Base-by-base conservation (phyloP, 805 yeast species). In the Yarrowia bubula region DNA sequence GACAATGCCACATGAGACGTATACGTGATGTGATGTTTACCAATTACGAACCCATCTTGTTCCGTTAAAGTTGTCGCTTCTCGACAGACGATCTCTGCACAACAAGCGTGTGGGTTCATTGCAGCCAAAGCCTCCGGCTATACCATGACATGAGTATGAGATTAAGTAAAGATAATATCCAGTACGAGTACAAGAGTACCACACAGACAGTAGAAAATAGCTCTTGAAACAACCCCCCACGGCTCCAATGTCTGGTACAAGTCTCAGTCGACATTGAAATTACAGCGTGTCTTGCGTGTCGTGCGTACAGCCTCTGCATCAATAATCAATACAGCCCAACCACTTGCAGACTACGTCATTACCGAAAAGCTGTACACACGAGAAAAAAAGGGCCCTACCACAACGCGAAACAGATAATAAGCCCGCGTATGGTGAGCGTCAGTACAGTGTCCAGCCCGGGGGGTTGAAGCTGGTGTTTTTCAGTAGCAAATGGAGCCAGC, bases 11-110 rank as follows among this genome's bases (percentile, higher is more conserved):
- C 28, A 22, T 5, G 28, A 22, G 3, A 22, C 28, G 5, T 22
- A 22, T 22, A 22, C 28, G 39, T 47, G 37, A 2, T 32, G 22
- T 28, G 37, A 22, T 22, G 28, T 22, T 22, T 22, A 22, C 28
- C 28, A 22, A 3, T 22, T 22, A 22, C 28, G 28, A 22, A 22
- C 4, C 28, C 28, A 22, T 22, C 28, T 3, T 22, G 28, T 22
- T 22, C 31, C 53, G 39, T 35, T 48, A 31, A 48, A 14, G 38
- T 35, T 48, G 53, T 33, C 55, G 55, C 41, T 48, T 48, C 55
- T 48, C 55, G 42, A 48, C 33, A 48, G 55, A 9, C 55, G 39
- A 48, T 48, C 41, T 48, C 41, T 48, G 55, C 55, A 48, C 31
- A 46, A 47, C 39, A 47, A 18, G 41, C 55, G 32, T 48, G 55